These are phyloP conservation scores for Ceratobasidium papillatum DNA, from an alignment of 1,284 basidiomycete genomes.

Conservation along the genomic window DNA sequence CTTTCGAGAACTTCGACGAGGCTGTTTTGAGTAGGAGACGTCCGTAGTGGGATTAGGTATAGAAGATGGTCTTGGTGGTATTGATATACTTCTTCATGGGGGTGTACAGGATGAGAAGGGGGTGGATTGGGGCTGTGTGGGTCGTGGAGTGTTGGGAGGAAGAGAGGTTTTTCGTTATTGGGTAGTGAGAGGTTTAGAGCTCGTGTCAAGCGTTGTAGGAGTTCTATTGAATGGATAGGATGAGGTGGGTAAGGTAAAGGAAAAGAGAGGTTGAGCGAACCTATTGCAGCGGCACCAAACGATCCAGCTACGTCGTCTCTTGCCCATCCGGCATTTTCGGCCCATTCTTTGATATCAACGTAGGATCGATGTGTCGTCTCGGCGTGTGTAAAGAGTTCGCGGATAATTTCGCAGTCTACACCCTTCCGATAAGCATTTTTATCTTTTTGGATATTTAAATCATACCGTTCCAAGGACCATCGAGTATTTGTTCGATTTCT, in stretches of 20 bases:
- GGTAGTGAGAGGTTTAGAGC: constrained; percentile 17
- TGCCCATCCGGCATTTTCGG: background rate
- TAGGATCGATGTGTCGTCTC: constrained; percentile 13
- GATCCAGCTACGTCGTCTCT: background rate
- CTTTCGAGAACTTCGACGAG: constrained; percentile 7
- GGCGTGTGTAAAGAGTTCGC: constrained; percentile 16
- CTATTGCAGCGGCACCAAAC: background rate
- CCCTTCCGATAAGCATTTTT: background rate
- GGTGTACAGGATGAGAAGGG: background rate
- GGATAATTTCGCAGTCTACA: constrained; percentile 10
- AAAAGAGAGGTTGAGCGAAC: background rate
- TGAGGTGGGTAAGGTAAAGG: background rate
- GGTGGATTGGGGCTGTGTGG: background rate
- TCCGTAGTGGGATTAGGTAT: constrained; percentile 14
- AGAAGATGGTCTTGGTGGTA: background rate
- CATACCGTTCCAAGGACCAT: constrained; percentile 10
- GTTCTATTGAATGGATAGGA: background rate
- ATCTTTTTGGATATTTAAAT: too few species aligned
- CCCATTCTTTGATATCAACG: constrained; percentile 29
- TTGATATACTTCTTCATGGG: background rate
- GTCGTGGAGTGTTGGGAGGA: constrained; percentile 16
- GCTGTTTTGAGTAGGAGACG: background rate
- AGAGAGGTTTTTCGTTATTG: background rate
- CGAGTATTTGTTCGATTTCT: constrained; percentile 7
- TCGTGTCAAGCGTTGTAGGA: background rate